phyloP scores from a whole-genome alignment of 371 early-diverging fungal genomes.

The Rhizopus delemar region DNA sequence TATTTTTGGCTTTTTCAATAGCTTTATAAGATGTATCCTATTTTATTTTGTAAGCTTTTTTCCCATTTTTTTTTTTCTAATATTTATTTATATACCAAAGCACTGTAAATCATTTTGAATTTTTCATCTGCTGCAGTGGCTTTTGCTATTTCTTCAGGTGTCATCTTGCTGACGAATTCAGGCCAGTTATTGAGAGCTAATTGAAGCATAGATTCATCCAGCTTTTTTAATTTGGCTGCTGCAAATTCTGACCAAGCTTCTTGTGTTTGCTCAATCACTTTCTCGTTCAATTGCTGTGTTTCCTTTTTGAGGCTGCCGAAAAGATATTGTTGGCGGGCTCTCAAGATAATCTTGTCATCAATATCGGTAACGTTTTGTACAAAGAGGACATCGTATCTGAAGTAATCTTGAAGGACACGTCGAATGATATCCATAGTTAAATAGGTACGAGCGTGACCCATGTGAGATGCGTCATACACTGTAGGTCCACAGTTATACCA shows the following conservation, averaged over 20 bases:
- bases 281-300: slow-evolving; percentile 34
- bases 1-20: slow-evolving; percentile 50
- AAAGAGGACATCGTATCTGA: slow-evolving; percentile 92
- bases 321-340: slow-evolving; percentile 87
- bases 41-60: background rate
- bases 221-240: slow-evolving; percentile 56
- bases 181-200: slow-evolving; percentile 51
- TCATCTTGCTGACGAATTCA: slow-evolving; percentile 56
- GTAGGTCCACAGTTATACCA: slow-evolving; percentile 99
- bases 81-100: slow-evolving; percentile 46
- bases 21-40: slow-evolving; percentile 53
- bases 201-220: slow-evolving; percentile 38
- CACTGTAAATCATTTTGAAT: slow-evolving; percentile 72
- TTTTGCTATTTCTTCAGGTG: slow-evolving; percentile 52
- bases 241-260: slow-evolving; percentile 68
- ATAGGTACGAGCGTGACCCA: slow-evolving; percentile 99
- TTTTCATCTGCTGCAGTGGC: slow-evolving; percentile 65
- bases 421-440: slow-evolving; percentile 96
- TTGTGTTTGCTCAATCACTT: slow-evolving; percentile 57
- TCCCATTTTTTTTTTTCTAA: background rate
- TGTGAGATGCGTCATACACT: slow-evolving; percentile 98
- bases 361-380: slow-evolving; percentile 99
- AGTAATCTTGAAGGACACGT: slow-evolving; percentile 95
- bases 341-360: slow-evolving; percentile 98
- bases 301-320: slow-evolving; percentile 63